Base-by-base conservation (phyloP, 2,329 filamentous ascomycete genomes). In the Pseudogymnoascus sp. region DNA sequence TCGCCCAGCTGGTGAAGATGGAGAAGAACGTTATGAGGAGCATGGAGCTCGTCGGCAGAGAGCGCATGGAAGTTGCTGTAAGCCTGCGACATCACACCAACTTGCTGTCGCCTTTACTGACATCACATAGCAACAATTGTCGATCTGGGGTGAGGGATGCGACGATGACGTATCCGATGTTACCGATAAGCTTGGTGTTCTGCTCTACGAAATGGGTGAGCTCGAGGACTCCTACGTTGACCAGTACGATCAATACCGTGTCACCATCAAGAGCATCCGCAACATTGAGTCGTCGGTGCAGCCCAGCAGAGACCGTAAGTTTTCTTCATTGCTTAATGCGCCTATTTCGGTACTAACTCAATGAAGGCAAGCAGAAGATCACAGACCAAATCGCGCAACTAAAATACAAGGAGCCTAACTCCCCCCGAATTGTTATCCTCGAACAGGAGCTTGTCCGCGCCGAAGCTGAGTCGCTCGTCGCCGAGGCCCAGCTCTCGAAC, bases 1-100 rank as follows among this genome's bases (percentile, higher is more conserved):
- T 99, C 67, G 91, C 93, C 42, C 91, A 96, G 80, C 85, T 99
- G 62, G 95, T 99, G 67, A 99, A 99, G 86, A 99, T 99, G 95
- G 95, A 99, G 81, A 99, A 99, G 87, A 97, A 99, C 75, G 91
- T 97, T 64, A 99, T 99, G 95, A 91, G 95, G 77, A 97, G 92
- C 76, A 88, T 97, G 83, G 95, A 99, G 76, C 84, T 91, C 60
- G 95, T 97, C 62, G 92, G 92, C 53, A 89, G 92, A 73, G 95
- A 99, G 82, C 88, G 95, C 71, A 97, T 97, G 92, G 95, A 97
- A 73, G 93, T 97, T 69, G 95, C 95, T 73, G 92, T 96, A 89
- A 73, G 91, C 84, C 42, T 34, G 50, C 50, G 50, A 56, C 50
- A 56, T 7, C 50, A 12, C n/a, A 34, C 14, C n/a, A 14, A 37